A percentile compares a stretch with the other conserved stretches of the same genome.
Evolutionary conservation across 305 asterid genomes (phyloP).

Genomic region (Fraxinus dipetala): DNA sequence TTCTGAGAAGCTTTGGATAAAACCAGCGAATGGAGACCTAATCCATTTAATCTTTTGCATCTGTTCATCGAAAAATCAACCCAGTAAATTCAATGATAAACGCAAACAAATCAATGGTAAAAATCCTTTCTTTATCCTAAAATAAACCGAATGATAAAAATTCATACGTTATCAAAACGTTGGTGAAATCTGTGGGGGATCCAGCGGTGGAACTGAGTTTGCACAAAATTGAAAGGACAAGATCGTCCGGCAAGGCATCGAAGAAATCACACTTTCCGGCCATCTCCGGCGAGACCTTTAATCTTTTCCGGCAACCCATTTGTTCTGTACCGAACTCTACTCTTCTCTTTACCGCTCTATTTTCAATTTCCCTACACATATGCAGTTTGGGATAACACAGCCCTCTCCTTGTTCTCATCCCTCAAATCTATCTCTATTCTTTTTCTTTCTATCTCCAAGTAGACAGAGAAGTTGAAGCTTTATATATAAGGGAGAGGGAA

Average conservation of each 20-base stretch:
- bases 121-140: not conserved
- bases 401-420: conserved; percentile 61
- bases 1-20: conserved; percentile 52
- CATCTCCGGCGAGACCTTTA: conserved; percentile 31
- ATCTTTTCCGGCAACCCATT: conserved; percentile 36
- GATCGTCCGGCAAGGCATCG: conserved; percentile 75
- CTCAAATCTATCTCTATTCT: not conserved
- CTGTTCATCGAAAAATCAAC: conserved; percentile 31
- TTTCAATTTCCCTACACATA: conserved; percentile 20
- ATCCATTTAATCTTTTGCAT: conserved; percentile 65
- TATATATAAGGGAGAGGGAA: conserved; percentile 16
- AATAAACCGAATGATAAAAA: not conserved
- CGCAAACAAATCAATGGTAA: not conserved
- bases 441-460: conserved; percentile 2
- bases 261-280: conserved; percentile 37
- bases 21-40: conserved; percentile 54
- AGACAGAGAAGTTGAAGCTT: conserved; percentile 21
- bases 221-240: conserved; percentile 52
- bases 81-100: conserved; percentile 3
- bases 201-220: conserved; percentile 59
- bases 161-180: conserved; percentile 66
- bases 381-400: conserved; percentile 40
- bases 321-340: conserved; percentile 20
- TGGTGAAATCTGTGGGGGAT: conserved; percentile 71
- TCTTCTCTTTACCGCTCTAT: conserved; percentile 20